Percentiles rank a stretch among this genome's conserved stretches.
Evolutionary conservation across 176 grass and related monocot species (phyloP).

Genomic region (Poa pratensis): DNA sequence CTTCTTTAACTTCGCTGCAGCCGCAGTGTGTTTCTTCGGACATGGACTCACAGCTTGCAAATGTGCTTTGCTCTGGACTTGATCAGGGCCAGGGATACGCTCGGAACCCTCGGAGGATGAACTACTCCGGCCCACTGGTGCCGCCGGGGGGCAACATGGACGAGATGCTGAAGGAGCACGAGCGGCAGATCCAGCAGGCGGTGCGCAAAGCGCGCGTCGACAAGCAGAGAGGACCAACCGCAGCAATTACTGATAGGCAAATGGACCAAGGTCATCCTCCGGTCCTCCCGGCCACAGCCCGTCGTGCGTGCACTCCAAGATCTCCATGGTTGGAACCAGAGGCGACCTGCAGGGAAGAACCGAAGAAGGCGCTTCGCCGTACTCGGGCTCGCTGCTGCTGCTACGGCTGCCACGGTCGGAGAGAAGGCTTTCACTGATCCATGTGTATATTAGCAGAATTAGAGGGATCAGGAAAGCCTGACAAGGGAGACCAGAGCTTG

Average conservation of each 20-base stretch:
- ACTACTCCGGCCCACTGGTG: constrained; percentile 76
- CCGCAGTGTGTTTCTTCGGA: not conserved
- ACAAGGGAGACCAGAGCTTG: not conserved
- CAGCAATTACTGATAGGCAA: constrained; percentile 29
- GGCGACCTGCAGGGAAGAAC: constrained; percentile 8
- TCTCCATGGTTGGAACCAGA: constrained; percentile 6
- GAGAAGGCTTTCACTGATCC: constrained; percentile 40
- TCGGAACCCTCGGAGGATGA: constrained; percentile 57
- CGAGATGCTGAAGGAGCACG: constrained; percentile 77
- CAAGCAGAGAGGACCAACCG: constrained; percentile 51
- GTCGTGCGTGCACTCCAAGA: not conserved
- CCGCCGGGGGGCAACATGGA: constrained; percentile 69
- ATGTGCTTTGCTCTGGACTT: not conserved
- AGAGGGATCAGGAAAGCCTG: constrained; percentile 39
- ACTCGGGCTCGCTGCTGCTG: not conserved
- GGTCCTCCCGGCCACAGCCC: not conserved
- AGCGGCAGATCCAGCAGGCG: constrained; percentile 73
- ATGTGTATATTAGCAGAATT: constrained; percentile 54
- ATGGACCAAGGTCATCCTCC: constrained; percentile 22
- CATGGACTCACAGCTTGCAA: not conserved
- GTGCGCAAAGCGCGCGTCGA: constrained; percentile 64
- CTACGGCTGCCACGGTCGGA: not conserved
- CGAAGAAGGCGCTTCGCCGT: not conserved
- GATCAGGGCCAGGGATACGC: constrained; percentile 43
- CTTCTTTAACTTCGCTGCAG: not conserved